Evolutionary conservation across 371 early-diverging fungal genomes (phyloP).

Genomic region (Mortierella sp.): DNA sequence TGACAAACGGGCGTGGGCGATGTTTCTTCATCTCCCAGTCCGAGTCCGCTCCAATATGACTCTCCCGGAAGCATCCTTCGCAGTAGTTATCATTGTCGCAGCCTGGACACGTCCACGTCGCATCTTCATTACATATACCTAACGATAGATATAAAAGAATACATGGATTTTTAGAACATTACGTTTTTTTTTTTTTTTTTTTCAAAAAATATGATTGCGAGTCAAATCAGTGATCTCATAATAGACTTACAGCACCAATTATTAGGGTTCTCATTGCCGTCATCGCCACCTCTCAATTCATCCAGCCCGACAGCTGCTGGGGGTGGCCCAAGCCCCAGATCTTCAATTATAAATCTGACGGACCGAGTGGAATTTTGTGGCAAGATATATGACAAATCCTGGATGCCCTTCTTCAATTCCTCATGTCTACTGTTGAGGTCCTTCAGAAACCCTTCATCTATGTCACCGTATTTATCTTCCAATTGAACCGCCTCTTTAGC

Average conservation of each 20-base stretch:
- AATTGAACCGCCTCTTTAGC: conserved; percentile 58
- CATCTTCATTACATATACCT: conserved; percentile 78
- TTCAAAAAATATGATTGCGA: no score
- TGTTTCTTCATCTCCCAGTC: conserved; percentile 58
- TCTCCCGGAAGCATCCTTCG: conserved; percentile 65
- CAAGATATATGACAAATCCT: conserved; percentile 20
- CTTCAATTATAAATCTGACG: background rate
- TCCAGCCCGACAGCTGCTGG: conserved; percentile 60
- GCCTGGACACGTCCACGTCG: conserved; percentile 65
- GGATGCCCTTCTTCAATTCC: conserved; percentile 52
- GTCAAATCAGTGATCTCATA: background rate
- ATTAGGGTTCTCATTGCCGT: conserved; percentile 63
- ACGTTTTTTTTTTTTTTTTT: no score
- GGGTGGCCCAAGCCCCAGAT: conserved; percentile 57
- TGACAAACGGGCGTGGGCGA: conserved; percentile 49
- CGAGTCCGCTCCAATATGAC: conserved; percentile 57
- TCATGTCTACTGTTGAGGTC: conserved; percentile 58
- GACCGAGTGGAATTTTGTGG: conserved; percentile 10
- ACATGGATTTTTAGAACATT: background rate
- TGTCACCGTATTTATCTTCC: conserved; percentile 59
- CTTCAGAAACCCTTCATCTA: conserved; percentile 52
- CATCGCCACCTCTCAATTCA: conserved; percentile 48
- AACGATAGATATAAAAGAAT: conserved; percentile 5
- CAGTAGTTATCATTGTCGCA: conserved; percentile 73
- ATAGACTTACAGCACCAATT: conserved; percentile 73